phyloP scores from a whole-genome alignment of 768 basidiomycete species.

The Cystobasidium tubakii region DNA sequence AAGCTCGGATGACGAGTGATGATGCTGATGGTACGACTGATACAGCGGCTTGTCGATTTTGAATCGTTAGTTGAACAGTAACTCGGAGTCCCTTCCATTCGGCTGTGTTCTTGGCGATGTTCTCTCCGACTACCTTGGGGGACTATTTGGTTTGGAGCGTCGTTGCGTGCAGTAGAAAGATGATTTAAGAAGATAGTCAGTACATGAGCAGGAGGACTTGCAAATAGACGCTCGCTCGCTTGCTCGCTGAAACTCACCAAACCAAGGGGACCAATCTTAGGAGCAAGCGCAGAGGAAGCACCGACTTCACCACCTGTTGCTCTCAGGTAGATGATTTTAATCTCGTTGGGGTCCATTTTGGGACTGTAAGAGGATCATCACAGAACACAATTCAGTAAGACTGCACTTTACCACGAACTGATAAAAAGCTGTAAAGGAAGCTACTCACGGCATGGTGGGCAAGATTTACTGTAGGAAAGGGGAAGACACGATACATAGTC shows the following conservation, averaged over 20 bases:
- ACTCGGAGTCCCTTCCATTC: constrained; percentile 99
- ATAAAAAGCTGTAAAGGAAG: no score
- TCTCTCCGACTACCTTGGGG: constrained; percentile 99
- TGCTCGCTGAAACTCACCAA: constrained; percentile 60
- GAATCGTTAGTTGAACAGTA: constrained; percentile 96
- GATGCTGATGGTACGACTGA: constrained; percentile 95
- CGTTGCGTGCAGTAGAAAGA: no score
- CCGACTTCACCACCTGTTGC: constrained; percentile 95
- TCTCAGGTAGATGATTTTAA: constrained; percentile 56
- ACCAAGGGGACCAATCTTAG: constrained; percentile 99
- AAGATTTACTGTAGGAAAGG: not conserved
- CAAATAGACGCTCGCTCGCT: not conserved
- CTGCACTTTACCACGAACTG: no score
- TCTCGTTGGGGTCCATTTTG: constrained; percentile 78
- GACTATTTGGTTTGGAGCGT: no score
- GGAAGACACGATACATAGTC: not conserved
- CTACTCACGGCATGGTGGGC: constrained; percentile 10
- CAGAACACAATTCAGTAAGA: no score
- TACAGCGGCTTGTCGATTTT: constrained; percentile 98
- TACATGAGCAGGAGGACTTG: no score
- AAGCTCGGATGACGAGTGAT: constrained; percentile 92
- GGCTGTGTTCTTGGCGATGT: constrained; percentile 97
- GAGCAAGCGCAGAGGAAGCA: constrained; percentile 94
- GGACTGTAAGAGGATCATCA: constrained; percentile 44
- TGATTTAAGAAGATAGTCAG: not conserved